Evolutionary conservation across 1,284 basidiomycete genomes (phyloP).

Genomic region (Dichomitus squalens): DNA sequence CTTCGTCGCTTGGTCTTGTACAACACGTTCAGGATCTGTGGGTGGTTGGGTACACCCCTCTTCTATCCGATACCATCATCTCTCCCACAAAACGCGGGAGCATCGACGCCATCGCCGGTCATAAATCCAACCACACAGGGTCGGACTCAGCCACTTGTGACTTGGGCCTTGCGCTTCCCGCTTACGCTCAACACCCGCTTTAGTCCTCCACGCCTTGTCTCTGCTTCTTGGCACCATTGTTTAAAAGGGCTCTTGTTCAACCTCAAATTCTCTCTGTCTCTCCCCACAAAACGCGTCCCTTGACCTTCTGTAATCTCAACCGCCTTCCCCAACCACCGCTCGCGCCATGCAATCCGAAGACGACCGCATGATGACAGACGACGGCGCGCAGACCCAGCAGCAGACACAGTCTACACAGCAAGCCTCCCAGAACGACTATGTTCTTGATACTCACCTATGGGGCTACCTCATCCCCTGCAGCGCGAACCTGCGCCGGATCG

Average conservation of each 20-base stretch:
- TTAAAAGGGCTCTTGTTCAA: background rate
- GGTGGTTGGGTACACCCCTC: background rate
- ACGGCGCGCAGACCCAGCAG: constrained; percentile 28
- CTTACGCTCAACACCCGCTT: background rate
- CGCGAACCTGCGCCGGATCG: constrained; percentile 49
- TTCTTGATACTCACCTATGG: constrained; percentile 58
- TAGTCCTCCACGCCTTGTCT: background rate
- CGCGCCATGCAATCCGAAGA: constrained; percentile 9
- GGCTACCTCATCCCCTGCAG: constrained; percentile 68
- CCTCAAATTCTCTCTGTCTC: background rate
- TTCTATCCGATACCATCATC: constrained; percentile 3
- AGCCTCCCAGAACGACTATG: constrained; percentile 30
- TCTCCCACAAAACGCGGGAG: background rate
- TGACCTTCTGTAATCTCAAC: background rate
- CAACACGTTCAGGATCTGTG: background rate
- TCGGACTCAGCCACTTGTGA: background rate
- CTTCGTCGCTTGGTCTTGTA: too few species aligned
- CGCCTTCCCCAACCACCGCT: background rate
- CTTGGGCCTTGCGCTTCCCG: background rate
- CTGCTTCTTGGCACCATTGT: background rate
- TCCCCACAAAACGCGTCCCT: background rate
- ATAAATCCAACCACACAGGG: background rate
- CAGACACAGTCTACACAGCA: constrained; percentile 33
- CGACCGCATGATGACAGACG: constrained; percentile 12
- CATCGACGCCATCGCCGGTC: background rate